Evolutionary conservation across 1,284 basidiomycete genomes (phyloP), one percentile per base, ranked within the genome.

Genomic region (Tylopilus orsonianus): DNA sequence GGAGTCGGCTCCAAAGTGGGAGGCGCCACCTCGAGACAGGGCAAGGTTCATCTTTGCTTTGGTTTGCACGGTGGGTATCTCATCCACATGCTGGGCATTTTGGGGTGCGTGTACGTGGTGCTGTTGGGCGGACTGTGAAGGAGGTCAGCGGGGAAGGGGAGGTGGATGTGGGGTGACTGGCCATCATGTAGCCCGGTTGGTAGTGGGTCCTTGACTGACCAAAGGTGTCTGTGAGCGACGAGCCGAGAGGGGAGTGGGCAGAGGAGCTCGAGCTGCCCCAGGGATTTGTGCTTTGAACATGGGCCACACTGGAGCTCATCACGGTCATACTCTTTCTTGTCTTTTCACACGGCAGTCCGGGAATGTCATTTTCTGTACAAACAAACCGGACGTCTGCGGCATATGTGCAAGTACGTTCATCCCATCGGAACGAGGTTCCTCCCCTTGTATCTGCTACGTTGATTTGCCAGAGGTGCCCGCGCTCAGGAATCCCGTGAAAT

Each of bases 131-230:
- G 81, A 85, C 85, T 84, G 49, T 33, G 19, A 53, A 10, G 42
- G 40, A 37, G 24, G 36, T 43, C 4, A 20, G 40, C 16, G 26
- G 34, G 33, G 23, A 18, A 35, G 46, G 50, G 34, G 27, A 18
- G 35, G n/a, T 19, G 26, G 23, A 3, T 16, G n/a, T 8, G 49
- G n/a, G 4, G 1, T 33, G 29, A 67, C 64, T 50, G 41, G 87
- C 86, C 80, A 89, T 78, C 44, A 88, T 73, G 65, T 88, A 89
- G 3, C 86, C 86, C 35, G 84, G 73, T 56, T 88, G 86, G 62
- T 89, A 89, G 55, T 85, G 84, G 42, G 80, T 80, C 53, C 84
- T 74, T 3, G 83, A 81, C 65, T 86, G 83, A 2, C 79, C 74
- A 44, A 88, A 73, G 24, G 79, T 74, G 51, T 88, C 85, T 13